phyloP scores from a whole-genome alignment of 2,329 filamentous ascomycete genomes.

The Aspergillus versicolor region DNA sequence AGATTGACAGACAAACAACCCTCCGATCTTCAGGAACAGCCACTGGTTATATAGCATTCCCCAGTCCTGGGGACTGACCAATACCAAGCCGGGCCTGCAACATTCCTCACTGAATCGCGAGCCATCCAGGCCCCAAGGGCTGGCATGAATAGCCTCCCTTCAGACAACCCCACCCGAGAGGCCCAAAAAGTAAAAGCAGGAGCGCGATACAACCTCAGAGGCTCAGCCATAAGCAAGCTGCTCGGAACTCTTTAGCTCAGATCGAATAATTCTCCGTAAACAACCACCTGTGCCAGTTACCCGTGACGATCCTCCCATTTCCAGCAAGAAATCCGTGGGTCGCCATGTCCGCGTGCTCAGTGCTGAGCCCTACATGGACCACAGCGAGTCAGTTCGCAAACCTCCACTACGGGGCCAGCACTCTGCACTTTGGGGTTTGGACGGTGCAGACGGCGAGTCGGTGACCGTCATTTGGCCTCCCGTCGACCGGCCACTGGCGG shows the following conservation, averaged over 20 bases:
- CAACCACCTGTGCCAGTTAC: not conserved
- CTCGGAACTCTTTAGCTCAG: no score
- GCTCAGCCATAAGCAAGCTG: not conserved
- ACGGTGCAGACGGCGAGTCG: not conserved
- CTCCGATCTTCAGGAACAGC: conserved; percentile 1
- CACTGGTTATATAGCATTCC: not conserved
- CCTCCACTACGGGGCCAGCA: not conserved
- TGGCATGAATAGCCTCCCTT: not conserved
- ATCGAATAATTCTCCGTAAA: not conserved
- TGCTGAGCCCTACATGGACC: no score
- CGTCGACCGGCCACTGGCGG: not conserved
- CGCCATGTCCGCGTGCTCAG: not conserved
- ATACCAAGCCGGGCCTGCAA: not conserved
- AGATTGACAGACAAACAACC: not conserved
- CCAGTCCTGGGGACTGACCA: not conserved
- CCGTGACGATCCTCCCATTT: not conserved
- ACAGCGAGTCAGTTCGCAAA: not conserved
- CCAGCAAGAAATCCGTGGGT: not conserved
- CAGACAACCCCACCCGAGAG: not conserved
- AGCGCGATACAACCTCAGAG: not conserved
- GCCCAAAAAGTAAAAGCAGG: not conserved
- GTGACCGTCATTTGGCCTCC: no score
- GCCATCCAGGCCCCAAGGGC: not conserved
- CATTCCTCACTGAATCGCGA: not conserved
- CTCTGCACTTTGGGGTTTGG: not conserved